These are phyloP conservation scores for Apiosordaria backusii DNA, from an alignment of 495 filamentous ascomycete genomes.

Conservation along the genomic window DNA sequence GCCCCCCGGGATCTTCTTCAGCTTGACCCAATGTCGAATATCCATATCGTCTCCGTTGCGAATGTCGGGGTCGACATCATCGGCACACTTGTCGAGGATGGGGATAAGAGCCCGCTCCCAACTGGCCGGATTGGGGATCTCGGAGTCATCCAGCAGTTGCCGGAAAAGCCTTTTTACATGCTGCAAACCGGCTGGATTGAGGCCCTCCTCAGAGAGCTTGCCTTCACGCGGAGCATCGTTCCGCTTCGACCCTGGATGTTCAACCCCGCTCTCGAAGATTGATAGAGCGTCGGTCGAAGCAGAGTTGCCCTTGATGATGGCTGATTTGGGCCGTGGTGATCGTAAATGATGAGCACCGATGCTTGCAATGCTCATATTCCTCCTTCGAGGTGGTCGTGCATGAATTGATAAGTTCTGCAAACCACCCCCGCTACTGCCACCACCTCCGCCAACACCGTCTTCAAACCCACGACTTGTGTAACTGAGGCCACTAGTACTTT, in stretches of 20 bases:
- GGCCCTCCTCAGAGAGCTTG: conserved; percentile 67
- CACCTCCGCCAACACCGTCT: conserved; percentile 20
- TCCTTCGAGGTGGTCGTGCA: conserved; percentile 57
- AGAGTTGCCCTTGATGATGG: conserved; percentile 38
- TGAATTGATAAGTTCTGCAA: conserved; percentile 48
- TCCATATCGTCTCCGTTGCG: conserved; percentile 90
- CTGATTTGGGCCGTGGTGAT: conserved; percentile 60
- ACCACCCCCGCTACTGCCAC: conserved; percentile 7
- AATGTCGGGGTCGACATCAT: conserved; percentile 91
- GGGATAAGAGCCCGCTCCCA: conserved; percentile 94
- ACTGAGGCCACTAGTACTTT: conserved; percentile 59
- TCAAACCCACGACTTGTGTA: conserved; percentile 54
- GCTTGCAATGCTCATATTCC: conserved; percentile 76
- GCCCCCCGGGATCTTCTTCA: conserved; percentile 93
- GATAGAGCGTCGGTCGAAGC: conserved; percentile 43
- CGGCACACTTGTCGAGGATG: conserved; percentile 84
- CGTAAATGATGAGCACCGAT: conserved; percentile 58
- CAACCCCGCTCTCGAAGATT: conserved; percentile 33
- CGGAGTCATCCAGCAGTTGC: conserved; percentile 74
- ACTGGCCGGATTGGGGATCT: conserved; percentile 63
- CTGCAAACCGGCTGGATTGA: conserved; percentile 81
- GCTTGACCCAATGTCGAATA: conserved; percentile 96
- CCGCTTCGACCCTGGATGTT: conserved; percentile 53
- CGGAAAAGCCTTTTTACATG: conserved; percentile 82
- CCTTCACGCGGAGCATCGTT: conserved; percentile 82